Evolutionary conservation across 768 basidiomycete genomes (phyloP), one percentile per base, ranked within the genome.

Genomic region (Pilatotrama ljubarskyi): DNA sequence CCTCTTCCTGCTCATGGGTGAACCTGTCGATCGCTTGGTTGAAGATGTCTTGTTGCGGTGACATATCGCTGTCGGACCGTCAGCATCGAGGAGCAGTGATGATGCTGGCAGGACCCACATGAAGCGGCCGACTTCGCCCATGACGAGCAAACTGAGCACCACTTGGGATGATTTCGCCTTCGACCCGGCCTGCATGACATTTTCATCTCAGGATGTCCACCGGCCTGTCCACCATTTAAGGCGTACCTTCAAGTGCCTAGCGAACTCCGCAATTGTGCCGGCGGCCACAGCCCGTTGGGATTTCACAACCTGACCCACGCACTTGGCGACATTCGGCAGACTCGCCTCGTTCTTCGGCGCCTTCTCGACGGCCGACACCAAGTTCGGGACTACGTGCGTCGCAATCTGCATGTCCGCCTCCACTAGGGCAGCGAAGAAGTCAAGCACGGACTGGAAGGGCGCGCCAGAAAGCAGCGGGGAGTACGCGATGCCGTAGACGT

Each of bases 51-150:
- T 81, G 76, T 69, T 95, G 89, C 25, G 79, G 79, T 1, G 88
- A 85, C 84, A 98, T 88, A 68, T 98, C 96, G 64, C 95, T 98
- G 65, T n/a, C 29, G 32, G 15, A 35, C 3, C 15, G 26, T 46
- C 10, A 41, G 43, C 2, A 24, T 32, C 29, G 5, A 32, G 10
- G 14, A 17, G 7, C 25, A 3, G 6, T 6, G 14, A 13, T 15
- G n/a, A n/a, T n/a, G n/a, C n/a, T 5, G 11, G n/a, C 13, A 6
- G 14, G 38, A 76, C 85, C 60, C 58, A 97, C 95, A 92, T 87
- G 68, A 87, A 88, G 35, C 95, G 87, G 32, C 96, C 97, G 40
- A 98, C 81, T 73, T 98, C 97, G 47, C 97, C 97, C 50, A 98
- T 79, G 40, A 93, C 88, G 14, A 97, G 78, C 55, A 98, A 78